A percentile compares a stretch with the other conserved stretches of the same genome.
phyloP scores from a whole-genome alignment of 768 basidiomycete species.

The Harrya chromipes region DNA sequence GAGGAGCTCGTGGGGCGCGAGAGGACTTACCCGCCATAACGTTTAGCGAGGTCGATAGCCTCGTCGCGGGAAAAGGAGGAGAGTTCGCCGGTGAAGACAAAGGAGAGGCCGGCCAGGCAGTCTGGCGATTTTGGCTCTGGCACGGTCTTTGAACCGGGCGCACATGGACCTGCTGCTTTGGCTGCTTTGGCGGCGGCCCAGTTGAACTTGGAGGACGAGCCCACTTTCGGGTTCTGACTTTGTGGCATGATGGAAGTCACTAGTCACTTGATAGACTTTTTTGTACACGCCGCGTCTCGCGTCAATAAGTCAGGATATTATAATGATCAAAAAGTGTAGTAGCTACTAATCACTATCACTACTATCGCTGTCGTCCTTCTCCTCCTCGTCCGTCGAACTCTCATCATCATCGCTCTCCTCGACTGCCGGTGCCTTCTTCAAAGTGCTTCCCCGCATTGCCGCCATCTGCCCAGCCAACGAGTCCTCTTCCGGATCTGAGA shows the following conservation, averaged over 20 bases:
- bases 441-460: conserved; percentile 83
- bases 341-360: conserved; percentile 26
- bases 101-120: conserved; percentile 80
- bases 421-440: conserved; percentile 57
- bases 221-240: no score
- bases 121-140: conserved; percentile 75
- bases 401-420: conserved; percentile 37
- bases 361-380: conserved; percentile 21
- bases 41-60: conserved; percentile 83
- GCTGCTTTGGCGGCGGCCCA: conserved; percentile 58
- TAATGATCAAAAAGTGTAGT: background rate
- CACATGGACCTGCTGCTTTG: conserved; percentile 55
- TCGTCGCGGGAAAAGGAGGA: conserved; percentile 86
- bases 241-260: conserved; percentile 12
- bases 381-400: conserved; percentile 30
- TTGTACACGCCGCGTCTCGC: no score
- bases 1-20: background rate
- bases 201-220: conserved; percentile 29
- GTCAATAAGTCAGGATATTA: no score
- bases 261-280: no score
- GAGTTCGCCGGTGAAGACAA: conserved; percentile 96
- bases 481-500: conserved; percentile 98
- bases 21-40: conserved; percentile 76
- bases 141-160: conserved; percentile 54
- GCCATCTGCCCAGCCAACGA: conserved; percentile 97